Percentiles rank a stretch among this genome's conserved stretches.
These are phyloP conservation scores for Rhododendron henanense DNA, from an alignment of 148 eudicot genomes.

Conservation along the genomic window DNA sequence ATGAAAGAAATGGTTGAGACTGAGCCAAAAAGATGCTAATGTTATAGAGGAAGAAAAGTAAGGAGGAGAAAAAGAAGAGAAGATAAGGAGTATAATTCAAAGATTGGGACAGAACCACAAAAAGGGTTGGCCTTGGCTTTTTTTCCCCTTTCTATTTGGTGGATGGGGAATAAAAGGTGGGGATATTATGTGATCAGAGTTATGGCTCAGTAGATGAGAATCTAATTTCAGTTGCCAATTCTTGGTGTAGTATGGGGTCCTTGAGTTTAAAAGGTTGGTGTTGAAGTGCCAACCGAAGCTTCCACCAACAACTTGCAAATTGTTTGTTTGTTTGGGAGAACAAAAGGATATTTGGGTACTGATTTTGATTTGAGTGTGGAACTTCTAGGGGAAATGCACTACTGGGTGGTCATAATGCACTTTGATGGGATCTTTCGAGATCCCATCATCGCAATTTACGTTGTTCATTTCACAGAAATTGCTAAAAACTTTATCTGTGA, in stretches of 20 bases:
- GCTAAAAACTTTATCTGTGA: background rate
- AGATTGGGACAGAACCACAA: background rate
- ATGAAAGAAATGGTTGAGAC: background rate
- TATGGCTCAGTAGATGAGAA: background rate
- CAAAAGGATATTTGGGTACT: background rate
- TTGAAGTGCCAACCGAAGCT: background rate
- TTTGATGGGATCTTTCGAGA: background rate
- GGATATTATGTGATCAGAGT: background rate
- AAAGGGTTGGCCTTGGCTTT: background rate
- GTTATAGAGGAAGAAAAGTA: background rate
- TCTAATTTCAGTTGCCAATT: background rate
- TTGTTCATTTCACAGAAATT: background rate
- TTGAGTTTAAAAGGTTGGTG: background rate
- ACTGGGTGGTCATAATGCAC: background rate
- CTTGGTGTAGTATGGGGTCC: background rate
- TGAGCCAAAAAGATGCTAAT: background rate
- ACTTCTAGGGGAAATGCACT: background rate
- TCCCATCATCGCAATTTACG: no score
- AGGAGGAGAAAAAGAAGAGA: background rate
- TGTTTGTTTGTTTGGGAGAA: background rate
- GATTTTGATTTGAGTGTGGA: background rate
- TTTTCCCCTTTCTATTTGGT: background rate
- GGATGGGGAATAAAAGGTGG: slow-evolving; percentile 1
- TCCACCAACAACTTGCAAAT: background rate
- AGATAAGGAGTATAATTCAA: background rate